Evolutionary conservation across 1,139 yeast genomes (phyloP), one percentile per base, ranked within the genome.

Genomic region (Lodderomyces orthopsilosis): DNA sequence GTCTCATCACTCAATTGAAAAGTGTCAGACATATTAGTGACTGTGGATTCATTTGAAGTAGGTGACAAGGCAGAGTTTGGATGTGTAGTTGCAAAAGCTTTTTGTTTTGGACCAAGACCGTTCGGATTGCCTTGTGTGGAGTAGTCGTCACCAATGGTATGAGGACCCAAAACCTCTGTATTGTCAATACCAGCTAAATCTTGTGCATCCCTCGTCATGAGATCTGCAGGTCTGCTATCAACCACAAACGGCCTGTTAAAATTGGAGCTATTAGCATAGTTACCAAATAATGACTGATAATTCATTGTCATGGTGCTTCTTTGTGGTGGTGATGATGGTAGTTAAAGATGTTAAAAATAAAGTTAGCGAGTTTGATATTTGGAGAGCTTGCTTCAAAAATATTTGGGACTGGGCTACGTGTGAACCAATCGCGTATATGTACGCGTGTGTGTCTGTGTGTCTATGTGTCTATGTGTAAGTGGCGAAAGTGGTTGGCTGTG

Each of bases 1-100:
- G 55, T 47, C 44, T 59, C 63, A 44, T 57, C 62, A 48, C 57
- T 58, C 22, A 58, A 43, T 39, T 52, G 57, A 24, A 55, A 43
- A 15, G 57, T 52, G 37, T 55, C 61, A n/a, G 51, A 43, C 30
- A 49, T 23, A 9, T 41, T 38, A 17, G 37, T 19, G 17, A 21
- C 12, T 4, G 14, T 17, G 7, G 26, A n/a, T 7, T 24, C n/a
- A 26, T 23, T 37, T 26, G 39, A 26, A 4, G 37, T 22, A 3
- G 37, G 9, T n/a, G 26, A 23, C n/a, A 27, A 21, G 19, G 8
- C 13, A 6, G 37, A 18, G 17, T 18, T 18, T 21, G 15, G 6
- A 35, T 21, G 17, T 8, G 32, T 4, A 23, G 19, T 36, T 36
- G 38, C 5, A 35, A 27, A 35, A 19, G 27, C 18, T n/a, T n/a